phyloP scores from a whole-genome alignment of 208 protist species.

The Tetramitus jugosus region DNA sequence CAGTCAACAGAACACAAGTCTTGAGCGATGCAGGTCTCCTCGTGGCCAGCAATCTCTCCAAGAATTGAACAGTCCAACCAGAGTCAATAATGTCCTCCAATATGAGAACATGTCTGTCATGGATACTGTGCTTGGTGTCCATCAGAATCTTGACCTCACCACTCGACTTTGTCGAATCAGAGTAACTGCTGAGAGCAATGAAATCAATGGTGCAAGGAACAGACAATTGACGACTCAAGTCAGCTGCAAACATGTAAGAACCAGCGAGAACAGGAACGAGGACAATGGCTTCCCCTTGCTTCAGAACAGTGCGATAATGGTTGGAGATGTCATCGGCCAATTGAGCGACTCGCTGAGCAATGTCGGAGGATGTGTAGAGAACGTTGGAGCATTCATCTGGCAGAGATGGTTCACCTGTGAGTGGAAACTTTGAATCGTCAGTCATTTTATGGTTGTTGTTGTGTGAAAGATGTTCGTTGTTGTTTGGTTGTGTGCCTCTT shows the following conservation, averaged over 20 bases:
- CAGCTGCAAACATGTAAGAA: conserved; percentile 17
- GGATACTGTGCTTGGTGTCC: conserved; percentile 59
- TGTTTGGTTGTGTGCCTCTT: no score
- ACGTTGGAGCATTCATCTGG: background rate
- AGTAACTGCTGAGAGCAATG: conserved; percentile 66
- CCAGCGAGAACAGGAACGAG: background rate
- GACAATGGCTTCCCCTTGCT: background rate
- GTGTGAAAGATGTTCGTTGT: no score
- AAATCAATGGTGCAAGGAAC: conserved; percentile 53
- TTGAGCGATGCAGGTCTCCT: conserved; percentile 61
- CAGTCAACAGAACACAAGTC: conserved; percentile 69
- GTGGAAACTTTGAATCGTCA: no score
- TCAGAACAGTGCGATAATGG: background rate
- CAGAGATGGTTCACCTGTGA: no score
- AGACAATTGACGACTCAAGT: background rate
- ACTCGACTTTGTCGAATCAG: conserved; percentile 43
- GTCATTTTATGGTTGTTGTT: no score
- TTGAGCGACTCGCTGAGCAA: background rate
- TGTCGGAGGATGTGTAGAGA: background rate
- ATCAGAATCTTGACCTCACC: conserved; percentile 68
- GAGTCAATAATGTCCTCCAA: conserved; percentile 79
- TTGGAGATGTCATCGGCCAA: background rate
- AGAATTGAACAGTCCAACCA: conserved; percentile 62
- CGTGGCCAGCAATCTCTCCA: conserved; percentile 48
- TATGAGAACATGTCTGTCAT: conserved; percentile 61